Evolutionary conservation across 768 basidiomycete species (phyloP).

Genomic region (Serendipita sp.): DNA sequence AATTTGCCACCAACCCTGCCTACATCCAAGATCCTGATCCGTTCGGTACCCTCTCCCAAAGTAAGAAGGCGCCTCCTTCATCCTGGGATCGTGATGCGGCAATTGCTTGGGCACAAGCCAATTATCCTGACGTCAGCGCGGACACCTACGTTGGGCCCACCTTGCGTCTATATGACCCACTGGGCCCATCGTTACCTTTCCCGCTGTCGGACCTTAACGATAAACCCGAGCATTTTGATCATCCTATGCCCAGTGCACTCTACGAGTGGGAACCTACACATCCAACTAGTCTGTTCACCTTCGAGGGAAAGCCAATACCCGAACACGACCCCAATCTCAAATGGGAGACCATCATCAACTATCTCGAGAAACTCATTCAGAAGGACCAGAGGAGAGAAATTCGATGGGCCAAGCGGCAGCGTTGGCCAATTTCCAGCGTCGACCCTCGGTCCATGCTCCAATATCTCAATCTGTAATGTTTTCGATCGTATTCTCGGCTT

Average conservation of each 20-base stretch:
- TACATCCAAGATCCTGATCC: no score
- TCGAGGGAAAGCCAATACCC: background rate
- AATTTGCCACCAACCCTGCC: no score
- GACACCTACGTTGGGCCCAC: background rate
- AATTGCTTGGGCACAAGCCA: no score
- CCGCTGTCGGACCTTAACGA: background rate
- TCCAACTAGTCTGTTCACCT: background rate
- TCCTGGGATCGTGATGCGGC: no score
- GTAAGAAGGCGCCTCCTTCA: no score
- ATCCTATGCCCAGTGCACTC: background rate
- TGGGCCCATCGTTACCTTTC: background rate
- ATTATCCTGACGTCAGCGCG: no score
- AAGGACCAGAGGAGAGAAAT: background rate
- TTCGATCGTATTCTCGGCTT: no score
- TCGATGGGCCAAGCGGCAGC: background rate
- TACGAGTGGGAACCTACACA: background rate
- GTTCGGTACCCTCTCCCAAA: no score
- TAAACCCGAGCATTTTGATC: background rate
- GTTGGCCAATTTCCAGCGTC: background rate
- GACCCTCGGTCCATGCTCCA: background rate
- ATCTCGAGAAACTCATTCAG: background rate
- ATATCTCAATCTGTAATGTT: background rate
- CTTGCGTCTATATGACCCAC: slow-evolving; percentile 2
- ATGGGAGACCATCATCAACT: background rate
- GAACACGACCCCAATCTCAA: background rate